A percentile compares a stretch with the other conserved stretches of the same genome.
These are phyloP conservation scores for Umbilicus rupestris DNA, from an alignment of 164 flowering plant species.

Conservation along the genomic window DNA sequence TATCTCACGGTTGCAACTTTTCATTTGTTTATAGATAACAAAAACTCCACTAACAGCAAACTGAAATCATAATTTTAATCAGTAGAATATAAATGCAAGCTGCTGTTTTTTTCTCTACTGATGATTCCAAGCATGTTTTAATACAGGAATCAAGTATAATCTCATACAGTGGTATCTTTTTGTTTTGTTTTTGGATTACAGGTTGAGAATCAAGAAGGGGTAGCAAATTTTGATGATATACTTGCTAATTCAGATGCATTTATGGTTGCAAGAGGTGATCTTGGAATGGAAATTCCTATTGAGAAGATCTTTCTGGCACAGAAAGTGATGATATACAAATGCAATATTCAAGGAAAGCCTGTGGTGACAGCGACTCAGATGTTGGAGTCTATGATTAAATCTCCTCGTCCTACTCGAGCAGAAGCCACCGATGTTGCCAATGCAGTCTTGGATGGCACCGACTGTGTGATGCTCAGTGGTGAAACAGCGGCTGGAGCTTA, in stretches of 20 bases:
- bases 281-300: slow-evolving; percentile 20
- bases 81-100: background rate
- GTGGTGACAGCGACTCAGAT: slow-evolving; percentile 20
- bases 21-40: background rate
- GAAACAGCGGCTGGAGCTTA: slow-evolving; percentile 26
- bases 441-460: slow-evolving; percentile 19
- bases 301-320: slow-evolving; percentile 18
- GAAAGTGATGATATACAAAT: slow-evolving; percentile 16
- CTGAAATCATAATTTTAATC: no score
- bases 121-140: background rate
- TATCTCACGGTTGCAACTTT: background rate
- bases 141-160: background rate
- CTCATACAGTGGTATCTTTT: background rate
- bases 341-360: slow-evolving; percentile 19
- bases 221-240: slow-evolving; percentile 18
- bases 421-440: slow-evolving; percentile 23
- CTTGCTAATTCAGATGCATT: slow-evolving; percentile 21
- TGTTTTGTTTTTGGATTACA: background rate
- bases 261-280: slow-evolving; percentile 19
- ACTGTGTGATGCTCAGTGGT: slow-evolving; percentile 19
- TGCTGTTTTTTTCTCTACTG: background rate
- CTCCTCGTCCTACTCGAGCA: slow-evolving; percentile 16
- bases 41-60: no score
- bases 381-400: slow-evolving; percentile 18
- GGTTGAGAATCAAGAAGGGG: slow-evolving; percentile 20